phyloP scores from a whole-genome alignment of 1,284 basidiomycete species.

The Sanghuangporus sanghuang region DNA sequence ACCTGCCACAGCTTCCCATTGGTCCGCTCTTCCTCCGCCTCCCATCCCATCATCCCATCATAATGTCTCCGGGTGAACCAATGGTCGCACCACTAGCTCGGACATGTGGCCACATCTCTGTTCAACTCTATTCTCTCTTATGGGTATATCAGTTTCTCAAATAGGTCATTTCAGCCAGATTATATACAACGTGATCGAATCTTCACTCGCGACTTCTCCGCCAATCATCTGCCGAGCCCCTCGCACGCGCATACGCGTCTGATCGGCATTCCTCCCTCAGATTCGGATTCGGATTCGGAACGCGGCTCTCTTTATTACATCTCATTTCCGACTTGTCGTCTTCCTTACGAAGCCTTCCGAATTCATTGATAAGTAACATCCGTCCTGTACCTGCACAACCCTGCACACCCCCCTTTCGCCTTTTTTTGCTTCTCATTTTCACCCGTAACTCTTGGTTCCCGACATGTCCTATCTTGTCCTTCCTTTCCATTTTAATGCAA shows the following conservation, averaged over 20 bases:
- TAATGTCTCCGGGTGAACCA: background rate
- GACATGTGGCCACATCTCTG: background rate
- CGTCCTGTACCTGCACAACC: too few species aligned
- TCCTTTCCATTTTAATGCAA: background rate
- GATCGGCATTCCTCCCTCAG: background rate
- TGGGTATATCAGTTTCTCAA: background rate
- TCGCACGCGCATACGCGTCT: background rate
- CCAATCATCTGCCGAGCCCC: background rate
- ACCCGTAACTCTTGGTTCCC: background rate
- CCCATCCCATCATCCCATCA: background rate
- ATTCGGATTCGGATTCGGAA: too few species aligned
- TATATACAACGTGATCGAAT: background rate
- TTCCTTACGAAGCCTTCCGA: too few species aligned
- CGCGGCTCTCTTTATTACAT: too few species aligned
- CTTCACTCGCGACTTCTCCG: background rate
- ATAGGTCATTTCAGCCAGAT: background rate
- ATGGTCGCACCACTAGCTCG: too few species aligned
- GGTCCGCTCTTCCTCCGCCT: background rate
- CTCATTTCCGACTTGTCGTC: too few species aligned
- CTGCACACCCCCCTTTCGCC: too few species aligned
- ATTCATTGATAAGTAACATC: too few species aligned
- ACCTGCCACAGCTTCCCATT: background rate
- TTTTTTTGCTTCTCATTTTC: background rate
- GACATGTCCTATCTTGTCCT: background rate
- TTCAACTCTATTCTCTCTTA: background rate